Base-by-base conservation (phyloP, 1,139 yeast species). In the Magnusiomyces sp. region DNA sequence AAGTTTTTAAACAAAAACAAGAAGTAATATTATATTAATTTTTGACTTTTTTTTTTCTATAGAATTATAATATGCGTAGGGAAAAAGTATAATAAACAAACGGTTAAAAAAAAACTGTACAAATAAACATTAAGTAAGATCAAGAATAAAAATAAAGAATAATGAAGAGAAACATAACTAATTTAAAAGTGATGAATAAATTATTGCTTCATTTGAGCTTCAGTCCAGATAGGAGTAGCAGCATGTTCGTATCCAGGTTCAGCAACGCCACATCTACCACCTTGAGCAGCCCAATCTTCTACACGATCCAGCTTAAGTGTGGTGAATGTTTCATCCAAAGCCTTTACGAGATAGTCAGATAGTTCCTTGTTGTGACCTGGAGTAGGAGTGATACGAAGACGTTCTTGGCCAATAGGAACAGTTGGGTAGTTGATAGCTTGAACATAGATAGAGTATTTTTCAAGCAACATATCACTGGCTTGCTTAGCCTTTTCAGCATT, bases 381-480 rank as follows among this genome's bases (percentile, higher is more conserved):
- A 41, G 98, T 90, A 49, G 99, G 97, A 17, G 98, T 92, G 64
- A 92, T 83, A 71, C 99, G 81, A 64, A 92, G 79, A 67, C 98
- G 81, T 72, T 92, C 99, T 58, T 89, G 83, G 55, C 98, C 98
- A 62, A 87, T 83, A 39, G 97, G 85, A 52, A 92, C 98, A 29
- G 98, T 92, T 51, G 99, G 99, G 80, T 85, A 92, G 72, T 92
- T 92, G 68, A 92, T 92, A 50, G 97, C 96, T 71, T 92, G 99
- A 47, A 94, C 98, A 65, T 92, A 92, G 65, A 92, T 90, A 59
- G 79, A 76, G 70, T 90, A 86, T 62, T 86, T 81, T 56, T 83
- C 76, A 73, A 92, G 80, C 63, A 92, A 78, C 68, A 86, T 70
- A 67, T 94, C 98, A 19, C 95, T 84, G 7, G 97, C 97, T 53